A percentile compares a stretch with the other conserved stretches of the same genome.
Evolutionary conservation across 176 grass and related monocot species (phyloP).

Genomic region (Zoysia pacifica): DNA sequence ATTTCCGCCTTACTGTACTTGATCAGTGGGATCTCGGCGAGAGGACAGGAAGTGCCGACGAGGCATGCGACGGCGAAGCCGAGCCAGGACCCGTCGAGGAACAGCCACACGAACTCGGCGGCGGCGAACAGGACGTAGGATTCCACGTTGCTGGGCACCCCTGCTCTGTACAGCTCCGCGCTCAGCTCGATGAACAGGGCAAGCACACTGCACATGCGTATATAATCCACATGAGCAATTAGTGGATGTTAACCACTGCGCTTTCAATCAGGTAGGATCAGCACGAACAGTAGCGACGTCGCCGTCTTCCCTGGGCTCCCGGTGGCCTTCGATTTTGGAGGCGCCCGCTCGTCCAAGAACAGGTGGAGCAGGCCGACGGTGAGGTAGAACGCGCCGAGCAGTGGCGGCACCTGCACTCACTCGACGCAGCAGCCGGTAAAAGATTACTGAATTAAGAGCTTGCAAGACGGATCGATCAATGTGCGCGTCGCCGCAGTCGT

Average conservation of each 20-base stretch:
- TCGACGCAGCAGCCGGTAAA: background rate
- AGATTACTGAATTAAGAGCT: too few relatives aligned
- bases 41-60: constrained; percentile 69
- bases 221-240: background rate
- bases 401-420: constrained; percentile 62
- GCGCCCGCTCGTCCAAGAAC: constrained; percentile 55
- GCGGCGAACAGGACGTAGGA: constrained; percentile 64
- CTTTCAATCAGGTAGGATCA: background rate
- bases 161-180: constrained; percentile 82
- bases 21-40: constrained; percentile 84
- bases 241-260: background rate
- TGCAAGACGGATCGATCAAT: background rate
- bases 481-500: background rate
- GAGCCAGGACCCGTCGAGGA: constrained; percentile 78
- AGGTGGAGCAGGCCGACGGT: constrained; percentile 72
- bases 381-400: constrained; percentile 84
- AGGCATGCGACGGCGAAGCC: constrained; percentile 87
- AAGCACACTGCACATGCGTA: constrained; percentile 51
- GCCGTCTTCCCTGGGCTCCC: constrained; percentile 57
- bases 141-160: constrained; percentile 61
- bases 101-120: constrained; percentile 73
- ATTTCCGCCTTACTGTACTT: constrained; percentile 37
- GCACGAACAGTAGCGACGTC: constrained; percentile 57
- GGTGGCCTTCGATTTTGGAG: constrained; percentile 43
- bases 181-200: constrained; percentile 80